Conservation (phyloP, 352 stramenopile genomes). For the Halophytophthora batemanensis region DNA sequence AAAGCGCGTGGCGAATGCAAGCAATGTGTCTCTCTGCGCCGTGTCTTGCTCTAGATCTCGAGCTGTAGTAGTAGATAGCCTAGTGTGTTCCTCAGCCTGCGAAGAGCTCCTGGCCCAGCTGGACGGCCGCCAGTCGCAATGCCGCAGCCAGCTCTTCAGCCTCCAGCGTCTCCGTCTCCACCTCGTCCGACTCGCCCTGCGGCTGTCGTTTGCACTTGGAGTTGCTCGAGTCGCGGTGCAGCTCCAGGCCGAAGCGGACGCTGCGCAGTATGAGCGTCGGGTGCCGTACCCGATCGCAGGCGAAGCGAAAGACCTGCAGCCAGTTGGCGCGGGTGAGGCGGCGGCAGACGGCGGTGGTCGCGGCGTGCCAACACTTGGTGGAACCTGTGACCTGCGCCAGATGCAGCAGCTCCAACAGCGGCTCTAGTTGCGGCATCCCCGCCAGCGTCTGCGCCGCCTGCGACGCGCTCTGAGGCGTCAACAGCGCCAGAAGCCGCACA, state of each 20-base stretch:
- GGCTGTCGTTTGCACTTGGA: slow-evolving; percentile 8
- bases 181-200: slow-evolving; percentile 10
- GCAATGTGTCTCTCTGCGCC: not conserved
- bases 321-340: slow-evolving; percentile 29
- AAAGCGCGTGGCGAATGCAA: not conserved
- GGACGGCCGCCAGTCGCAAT: slow-evolving; percentile 18
- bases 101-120: slow-evolving; percentile 25
- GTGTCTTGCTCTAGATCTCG: no score
- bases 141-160: slow-evolving; percentile 7
- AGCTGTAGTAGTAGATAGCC: not conserved
- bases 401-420: slow-evolving; percentile 19
- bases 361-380: slow-evolving; percentile 36
- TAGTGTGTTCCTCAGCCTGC: slow-evolving; percentile 6
- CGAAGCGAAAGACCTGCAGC: slow-evolving; percentile 24
- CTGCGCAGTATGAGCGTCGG: slow-evolving; percentile 33
- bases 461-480: slow-evolving; percentile 14
- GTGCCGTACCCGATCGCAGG: slow-evolving; percentile 22
- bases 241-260: slow-evolving; percentile 25
- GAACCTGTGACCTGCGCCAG: slow-evolving; percentile 16
- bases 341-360: slow-evolving; percentile 26
- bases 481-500: slow-evolving; percentile 14
- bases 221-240: slow-evolving; percentile 9
- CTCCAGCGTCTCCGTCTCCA: no score
- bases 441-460: slow-evolving; percentile 9
- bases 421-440: slow-evolving; percentile 9